A percentile compares a stretch with the other conserved stretches of the same genome.
phyloP scores from a whole-genome alignment of 768 basidiomycete genomes.

The Kwoniella sp. region DNA sequence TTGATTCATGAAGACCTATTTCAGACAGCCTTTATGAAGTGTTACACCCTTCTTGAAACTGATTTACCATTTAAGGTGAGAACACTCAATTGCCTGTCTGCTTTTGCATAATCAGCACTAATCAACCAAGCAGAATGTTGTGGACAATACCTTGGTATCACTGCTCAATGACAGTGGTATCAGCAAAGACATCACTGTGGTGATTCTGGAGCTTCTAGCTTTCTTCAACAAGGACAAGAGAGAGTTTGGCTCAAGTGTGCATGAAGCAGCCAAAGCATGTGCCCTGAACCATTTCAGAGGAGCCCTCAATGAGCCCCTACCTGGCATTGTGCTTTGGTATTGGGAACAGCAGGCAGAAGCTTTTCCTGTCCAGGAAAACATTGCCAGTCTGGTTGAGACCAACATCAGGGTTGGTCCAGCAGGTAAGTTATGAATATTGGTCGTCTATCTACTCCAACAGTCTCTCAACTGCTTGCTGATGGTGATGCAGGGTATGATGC shows the following conservation, averaged over 20 bases:
- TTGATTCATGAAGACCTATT: slow-evolving; percentile 46
- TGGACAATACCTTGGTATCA: slow-evolving; percentile 28
- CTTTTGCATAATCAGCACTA: neutral
- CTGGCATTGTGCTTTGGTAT: slow-evolving; percentile 46
- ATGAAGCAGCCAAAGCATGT: slow-evolving; percentile 37
- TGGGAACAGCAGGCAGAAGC: slow-evolving; percentile 37
- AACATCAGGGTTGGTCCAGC: slow-evolving; percentile 35
- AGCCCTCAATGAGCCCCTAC: slow-evolving; percentile 36
- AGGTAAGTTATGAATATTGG: no score
- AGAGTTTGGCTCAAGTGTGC: slow-evolving; percentile 22
- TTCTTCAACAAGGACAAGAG: slow-evolving; percentile 44
- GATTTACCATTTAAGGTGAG: slow-evolving; percentile 40
- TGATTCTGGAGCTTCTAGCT: slow-evolving; percentile 42
- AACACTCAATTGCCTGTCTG: no score
- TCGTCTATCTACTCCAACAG: neutral
- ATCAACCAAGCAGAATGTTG: slow-evolving; percentile 21
- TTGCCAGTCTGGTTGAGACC: slow-evolving; percentile 40
- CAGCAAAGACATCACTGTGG: slow-evolving; percentile 31
- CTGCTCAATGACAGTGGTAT: slow-evolving; percentile 26
- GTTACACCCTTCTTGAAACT: slow-evolving; percentile 39
- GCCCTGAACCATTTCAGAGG: slow-evolving; percentile 36
- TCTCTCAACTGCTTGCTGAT: neutral
- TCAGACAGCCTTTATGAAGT: slow-evolving; percentile 47
- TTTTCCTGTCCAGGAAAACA: slow-evolving; percentile 31
- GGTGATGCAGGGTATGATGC: slow-evolving; percentile 37